A percentile compares a stretch with the other conserved stretches of the same genome.
Evolutionary conservation across 352 stramenopile species (phyloP).

Genomic region (Phytophthora aleatoria): DNA sequence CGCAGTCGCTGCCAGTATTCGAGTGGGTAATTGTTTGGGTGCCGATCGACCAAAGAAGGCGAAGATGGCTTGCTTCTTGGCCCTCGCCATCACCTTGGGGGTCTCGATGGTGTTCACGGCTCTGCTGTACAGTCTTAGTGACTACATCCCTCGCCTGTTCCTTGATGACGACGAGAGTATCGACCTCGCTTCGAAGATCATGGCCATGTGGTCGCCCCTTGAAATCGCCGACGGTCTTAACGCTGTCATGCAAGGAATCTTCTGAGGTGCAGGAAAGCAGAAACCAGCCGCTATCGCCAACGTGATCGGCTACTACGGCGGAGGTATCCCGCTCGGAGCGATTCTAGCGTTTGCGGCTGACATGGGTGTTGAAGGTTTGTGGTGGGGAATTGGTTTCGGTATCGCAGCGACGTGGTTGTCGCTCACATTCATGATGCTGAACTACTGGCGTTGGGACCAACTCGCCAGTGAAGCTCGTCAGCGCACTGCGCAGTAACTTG

Average conservation of each 20-base stretch:
- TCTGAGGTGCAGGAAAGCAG: neutral
- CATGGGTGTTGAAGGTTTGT: slow-evolving; percentile 55
- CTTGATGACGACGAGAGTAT: neutral
- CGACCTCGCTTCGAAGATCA: neutral
- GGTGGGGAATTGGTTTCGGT: slow-evolving; percentile 44
- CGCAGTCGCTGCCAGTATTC: neutral
- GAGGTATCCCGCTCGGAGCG: slow-evolving; percentile 64
- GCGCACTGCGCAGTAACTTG: neutral
- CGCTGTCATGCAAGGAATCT: neutral
- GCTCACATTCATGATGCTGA: slow-evolving; percentile 15
- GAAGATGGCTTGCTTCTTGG: neutral
- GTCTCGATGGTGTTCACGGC: neutral
- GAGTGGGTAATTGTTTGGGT: neutral
- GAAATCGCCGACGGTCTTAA: neutral
- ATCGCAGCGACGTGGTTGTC: slow-evolving; percentile 15
- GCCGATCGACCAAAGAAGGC: neutral
- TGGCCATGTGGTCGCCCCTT: neutral
- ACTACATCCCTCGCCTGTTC: neutral
- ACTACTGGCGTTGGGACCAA: slow-evolving; percentile 4
- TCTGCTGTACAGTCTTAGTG: neutral
- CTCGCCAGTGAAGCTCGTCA: neutral
- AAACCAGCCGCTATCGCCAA: neutral
- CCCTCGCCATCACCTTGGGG: neutral
- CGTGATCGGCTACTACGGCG: slow-evolving; percentile 54
- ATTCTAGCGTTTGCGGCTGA: slow-evolving; percentile 51